Percentiles rank a stretch among this genome's conserved stretches.
Evolutionary conservation across 2,329 filamentous ascomycete species (phyloP).

Genomic region (Aureobasidium lini): DNA sequence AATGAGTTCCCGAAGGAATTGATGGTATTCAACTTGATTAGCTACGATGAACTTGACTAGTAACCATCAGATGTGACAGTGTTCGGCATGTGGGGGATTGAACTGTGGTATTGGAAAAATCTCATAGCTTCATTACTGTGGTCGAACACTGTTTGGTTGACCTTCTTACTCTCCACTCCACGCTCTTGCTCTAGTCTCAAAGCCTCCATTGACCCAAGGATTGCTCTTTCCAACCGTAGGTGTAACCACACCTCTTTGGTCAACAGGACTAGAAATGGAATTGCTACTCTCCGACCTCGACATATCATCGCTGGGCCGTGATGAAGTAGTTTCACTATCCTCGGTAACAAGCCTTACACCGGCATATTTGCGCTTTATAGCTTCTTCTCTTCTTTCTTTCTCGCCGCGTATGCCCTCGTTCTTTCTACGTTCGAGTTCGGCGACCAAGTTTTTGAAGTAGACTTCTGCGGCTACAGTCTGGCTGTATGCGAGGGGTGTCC

Average conservation of each 20-base stretch:
- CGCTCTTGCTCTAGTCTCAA: conserved; percentile 7
- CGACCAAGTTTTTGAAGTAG: conserved; percentile 70
- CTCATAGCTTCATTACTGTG: not conserved
- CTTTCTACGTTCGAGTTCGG: conserved; percentile 60
- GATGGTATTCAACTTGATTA: too few species aligned
- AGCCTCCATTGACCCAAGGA: conserved; percentile 1
- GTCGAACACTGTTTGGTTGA: not conserved
- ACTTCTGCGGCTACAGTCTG: conserved; percentile 77
- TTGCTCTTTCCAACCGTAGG: not conserved
- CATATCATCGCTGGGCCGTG: conserved; percentile 4
- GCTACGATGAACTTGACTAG: too few species aligned
- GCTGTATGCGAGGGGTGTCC: conserved; percentile 78
- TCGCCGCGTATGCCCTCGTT: conserved; percentile 19
- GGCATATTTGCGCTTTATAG: conserved; percentile 14
- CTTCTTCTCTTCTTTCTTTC: conserved; percentile 9
- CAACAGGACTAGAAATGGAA: conserved; percentile 9
- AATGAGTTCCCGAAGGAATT: not conserved
- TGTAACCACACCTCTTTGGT: not conserved
- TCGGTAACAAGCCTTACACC: conserved; percentile 16
- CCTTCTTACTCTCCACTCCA: conserved; percentile 4
- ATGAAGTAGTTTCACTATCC: conserved; percentile 6
- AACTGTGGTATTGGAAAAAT: not conserved
- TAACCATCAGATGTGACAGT: too few species aligned
- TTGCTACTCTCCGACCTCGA: conserved; percentile 7
- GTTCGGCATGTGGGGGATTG: not conserved